These are phyloP conservation scores for Aegilops tauschii DNA, from an alignment of 176 grass and related monocot genomes.

Conservation along the genomic window DNA sequence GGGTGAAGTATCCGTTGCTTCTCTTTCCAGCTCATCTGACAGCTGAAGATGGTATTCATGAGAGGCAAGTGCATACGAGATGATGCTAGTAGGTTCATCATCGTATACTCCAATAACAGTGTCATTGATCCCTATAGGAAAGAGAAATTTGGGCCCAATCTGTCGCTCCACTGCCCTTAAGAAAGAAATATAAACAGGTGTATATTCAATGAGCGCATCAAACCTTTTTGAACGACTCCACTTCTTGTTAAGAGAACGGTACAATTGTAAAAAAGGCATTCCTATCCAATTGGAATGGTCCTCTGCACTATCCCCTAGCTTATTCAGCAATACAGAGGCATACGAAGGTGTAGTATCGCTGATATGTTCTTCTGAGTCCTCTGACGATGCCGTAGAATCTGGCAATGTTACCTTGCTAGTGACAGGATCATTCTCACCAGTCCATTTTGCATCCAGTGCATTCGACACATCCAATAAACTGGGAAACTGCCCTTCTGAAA, in stretches of 20 bases:
- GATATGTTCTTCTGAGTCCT: constrained; percentile 59
- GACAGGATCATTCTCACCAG: constrained; percentile 57
- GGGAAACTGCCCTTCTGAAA: constrained; percentile 91
- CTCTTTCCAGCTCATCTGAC: constrained; percentile 62
- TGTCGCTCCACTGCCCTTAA: constrained; percentile 52
- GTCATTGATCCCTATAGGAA: constrained; percentile 86
- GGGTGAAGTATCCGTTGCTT: constrained; percentile 27
- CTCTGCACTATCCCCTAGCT: constrained; percentile 59
- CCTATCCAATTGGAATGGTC: constrained; percentile 61
- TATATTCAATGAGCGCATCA: constrained; percentile 53
- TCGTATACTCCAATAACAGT: constrained; percentile 81
- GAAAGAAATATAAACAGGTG: constrained; percentile 53
- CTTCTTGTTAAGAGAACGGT: constrained; percentile 66
- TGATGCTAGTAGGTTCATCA: constrained; percentile 92
- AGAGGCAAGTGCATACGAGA: constrained; percentile 75
- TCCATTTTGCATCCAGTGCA: constrained; percentile 88
- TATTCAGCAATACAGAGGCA: constrained; percentile 49
- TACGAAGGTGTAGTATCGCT: constrained; percentile 43
- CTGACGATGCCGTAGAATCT: constrained; percentile 44
- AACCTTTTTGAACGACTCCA: constrained; percentile 58
- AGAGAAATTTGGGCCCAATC: constrained; percentile 71
- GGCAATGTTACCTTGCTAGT: constrained; percentile 33
- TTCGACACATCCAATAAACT: constrained; percentile 62
- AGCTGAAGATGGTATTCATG: constrained; percentile 82
- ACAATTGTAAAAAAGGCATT: constrained; percentile 68